Evolutionary conservation across 1,139 yeast species (phyloP).

Genomic region (Suhomyces panamericanus): DNA sequence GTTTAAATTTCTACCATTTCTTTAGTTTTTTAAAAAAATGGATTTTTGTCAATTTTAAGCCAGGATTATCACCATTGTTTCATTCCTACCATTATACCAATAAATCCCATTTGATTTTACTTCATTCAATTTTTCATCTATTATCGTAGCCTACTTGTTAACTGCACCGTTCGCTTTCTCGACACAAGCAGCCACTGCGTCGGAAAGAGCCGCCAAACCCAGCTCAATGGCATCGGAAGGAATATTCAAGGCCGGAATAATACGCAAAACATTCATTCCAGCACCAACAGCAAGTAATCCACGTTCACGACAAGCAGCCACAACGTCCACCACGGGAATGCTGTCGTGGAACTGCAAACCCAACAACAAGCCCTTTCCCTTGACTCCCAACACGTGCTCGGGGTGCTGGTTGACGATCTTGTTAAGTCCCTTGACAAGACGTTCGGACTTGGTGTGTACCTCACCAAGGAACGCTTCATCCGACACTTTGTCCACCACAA

Average conservation of each 20-base stretch:
- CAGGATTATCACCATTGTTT: too few species aligned
- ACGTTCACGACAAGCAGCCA: constrained; percentile 67
- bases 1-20: too few species aligned
- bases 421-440: constrained; percentile 51
- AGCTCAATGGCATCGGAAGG: constrained; percentile 63
- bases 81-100: too few species aligned
- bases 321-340: constrained; percentile 66
- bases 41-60: too few species aligned
- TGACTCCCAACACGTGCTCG: constrained; percentile 59
- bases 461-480: constrained; percentile 56
- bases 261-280: constrained; percentile 84
- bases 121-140: too few species aligned
- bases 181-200: constrained; percentile 2
- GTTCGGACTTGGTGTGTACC: constrained; percentile 60
- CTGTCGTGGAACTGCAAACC: constrained; percentile 69
- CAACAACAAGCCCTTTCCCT: constrained; percentile 85
- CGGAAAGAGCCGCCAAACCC: constrained; percentile 66
- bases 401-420: constrained; percentile 58
- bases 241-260: constrained; percentile 90
- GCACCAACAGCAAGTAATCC: constrained; percentile 88
- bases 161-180: neutral
- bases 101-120: too few species aligned
- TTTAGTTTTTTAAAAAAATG: too few species aligned
- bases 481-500: constrained; percentile 69
- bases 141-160: too few species aligned